Evolutionary conservation across 106 monocot species (phyloP).

Genomic region (Platanthera guangdongensis): DNA sequence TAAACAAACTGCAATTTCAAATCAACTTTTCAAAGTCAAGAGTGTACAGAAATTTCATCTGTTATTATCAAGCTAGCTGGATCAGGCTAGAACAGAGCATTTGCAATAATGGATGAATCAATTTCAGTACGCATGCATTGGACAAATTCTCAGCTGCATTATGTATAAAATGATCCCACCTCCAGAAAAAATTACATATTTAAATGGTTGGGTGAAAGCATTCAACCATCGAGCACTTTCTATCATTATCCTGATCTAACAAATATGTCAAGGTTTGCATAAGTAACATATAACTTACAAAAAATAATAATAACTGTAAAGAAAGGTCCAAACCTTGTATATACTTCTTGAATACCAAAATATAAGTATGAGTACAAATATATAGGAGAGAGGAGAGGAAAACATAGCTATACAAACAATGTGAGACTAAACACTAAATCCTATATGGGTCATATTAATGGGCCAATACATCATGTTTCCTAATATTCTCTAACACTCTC

Average conservation of each 20-base stretch:
- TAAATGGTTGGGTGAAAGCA: background rate
- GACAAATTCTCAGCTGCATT: background rate
- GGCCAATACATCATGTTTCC: too few relatives aligned
- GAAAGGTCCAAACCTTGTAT: too few relatives aligned
- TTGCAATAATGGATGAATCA: background rate
- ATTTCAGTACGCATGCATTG: background rate
- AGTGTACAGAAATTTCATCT: background rate
- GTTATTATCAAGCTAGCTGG: background rate
- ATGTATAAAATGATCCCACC: too few relatives aligned
- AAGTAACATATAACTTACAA: background rate
- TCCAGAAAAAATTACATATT: too few relatives aligned
- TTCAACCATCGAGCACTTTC: background rate
- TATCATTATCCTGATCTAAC: background rate
- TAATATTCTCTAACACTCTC: too few relatives aligned
- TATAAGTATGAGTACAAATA: too few relatives aligned
- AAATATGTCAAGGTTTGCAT: background rate
- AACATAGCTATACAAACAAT: too few relatives aligned
- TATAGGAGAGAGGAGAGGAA: too few relatives aligned
- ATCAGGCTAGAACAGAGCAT: background rate
- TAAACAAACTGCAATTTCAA: background rate
- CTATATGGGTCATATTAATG: too few relatives aligned
- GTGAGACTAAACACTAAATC: too few relatives aligned
- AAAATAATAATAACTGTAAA: background rate
- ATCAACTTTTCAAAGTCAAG: background rate
- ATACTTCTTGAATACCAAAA: too few relatives aligned